Evolutionary conservation across 179 eudicot genomes (phyloP), one percentile per base, ranked within the genome.

Genomic region (Pouteria campechiana): DNA sequence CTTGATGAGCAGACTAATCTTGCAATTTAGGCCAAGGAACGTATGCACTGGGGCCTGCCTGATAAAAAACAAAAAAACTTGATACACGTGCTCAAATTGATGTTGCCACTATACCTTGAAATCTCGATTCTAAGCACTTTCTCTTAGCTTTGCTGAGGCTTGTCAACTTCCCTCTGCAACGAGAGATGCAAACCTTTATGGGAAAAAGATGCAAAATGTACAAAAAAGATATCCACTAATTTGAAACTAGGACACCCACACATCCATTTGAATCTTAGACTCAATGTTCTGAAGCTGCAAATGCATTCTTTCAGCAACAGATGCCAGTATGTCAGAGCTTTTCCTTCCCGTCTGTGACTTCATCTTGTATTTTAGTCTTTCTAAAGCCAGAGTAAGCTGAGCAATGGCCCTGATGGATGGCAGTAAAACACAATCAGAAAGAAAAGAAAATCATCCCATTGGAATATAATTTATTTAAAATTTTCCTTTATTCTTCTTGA

Each of bases 101-200:
- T n/a, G n/a, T n/a, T n/a, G n/a, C n/a, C n/a, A n/a, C n/a, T n/a
- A n/a, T 57, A 86, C 96, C 96, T 70, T 76, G 68, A 55, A 79
- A 67, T 65, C 58, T 72, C 41, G 76, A 53, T 63, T 90, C 98
- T 42, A 74, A 12, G 46, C 52, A 56, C 57, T 72, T 82, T 57
- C 90, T 81, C 48, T 76, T 86, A 15, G 75, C 50, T 54, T 67
- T 70, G 44, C 57, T 59, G 33, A 59, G 51, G 56, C 60, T 59
- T 37, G 72, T 66, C 35, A 86, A 64, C 74, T 79, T 86, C 33
- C 67, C 79, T 65, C 96, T 86, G 83, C 46, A 76, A 68, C 52
- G 38, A 51, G 41, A 38, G 47, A 37, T 17, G 14, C 24, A 20
- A 5, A 6, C 39, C 21, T 31, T 21, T 18, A 32, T 41, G 12